Base-by-base conservation (phyloP, 2,329 filamentous ascomycete species). In the Fusarium ramigenum region DNA sequence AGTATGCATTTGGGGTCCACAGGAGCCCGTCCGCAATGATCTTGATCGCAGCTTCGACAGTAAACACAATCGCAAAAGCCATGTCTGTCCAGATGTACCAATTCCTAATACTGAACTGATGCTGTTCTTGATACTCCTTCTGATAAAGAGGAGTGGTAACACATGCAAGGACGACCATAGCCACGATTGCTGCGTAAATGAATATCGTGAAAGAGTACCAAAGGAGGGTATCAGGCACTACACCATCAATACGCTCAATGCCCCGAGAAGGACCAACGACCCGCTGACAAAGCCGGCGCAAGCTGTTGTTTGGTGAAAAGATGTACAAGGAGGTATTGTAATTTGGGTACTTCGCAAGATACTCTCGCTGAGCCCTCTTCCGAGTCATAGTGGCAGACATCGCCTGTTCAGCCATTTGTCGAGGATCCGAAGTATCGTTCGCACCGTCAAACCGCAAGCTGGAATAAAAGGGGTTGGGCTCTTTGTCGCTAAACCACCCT, bases 51-150 rank as follows among this genome's bases (percentile, higher is more conserved):
- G 95, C 94, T 82, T 99, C 96, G 11, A 93, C 79, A 0, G 93
- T 93, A 83, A 99, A 99, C 19, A 99, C 83, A 4, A 93, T 82
- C 4, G 96, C 95, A 80, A 99, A 99, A 11, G 93, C 92, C 82
- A 97, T 87, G 81, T 99, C 96, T 18, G 93, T 93, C 89, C 94
- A 98, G 10, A 97, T 93, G 79, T 98, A 98, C 96, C 97, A 99
- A 78, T 96, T 96, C 65, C 86, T 87, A 50, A 89, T 84, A 66
- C 86, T 90, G 78, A 90, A 90, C 2, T 82, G 79, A 47, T 90
- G 87, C 10, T 81, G 85, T 60, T 89, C 81, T 77, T 95, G 96
- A 79, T 98, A 97, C 75, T 95, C 88, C 80, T 93, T 94, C 80
- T 99, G 96, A 80, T 97, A 99, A 21, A 99, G 85, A 1, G 96